phyloP scores from a whole-genome alignment of 768 basidiomycete species.

The Polyporus arcularius region DNA sequence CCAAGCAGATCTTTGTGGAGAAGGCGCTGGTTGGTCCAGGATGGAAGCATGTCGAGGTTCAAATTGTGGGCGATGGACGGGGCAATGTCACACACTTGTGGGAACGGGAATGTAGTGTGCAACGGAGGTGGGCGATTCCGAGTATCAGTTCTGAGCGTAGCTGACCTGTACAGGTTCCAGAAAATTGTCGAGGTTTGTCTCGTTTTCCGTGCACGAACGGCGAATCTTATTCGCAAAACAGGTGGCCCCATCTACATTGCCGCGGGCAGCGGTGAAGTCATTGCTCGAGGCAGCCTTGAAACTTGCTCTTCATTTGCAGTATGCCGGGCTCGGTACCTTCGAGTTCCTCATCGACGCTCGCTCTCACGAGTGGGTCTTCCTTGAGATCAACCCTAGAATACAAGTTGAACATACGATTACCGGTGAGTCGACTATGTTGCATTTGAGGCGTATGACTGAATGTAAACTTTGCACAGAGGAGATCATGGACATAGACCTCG shows the following conservation, averaged over 20 bases:
- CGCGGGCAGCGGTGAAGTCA: conserved; percentile 20
- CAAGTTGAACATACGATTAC: conserved; percentile 39
- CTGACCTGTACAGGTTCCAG: conserved; percentile 31
- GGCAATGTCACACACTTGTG: conserved; percentile 33
- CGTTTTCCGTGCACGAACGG: not conserved
- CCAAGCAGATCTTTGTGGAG: conserved; percentile 30
- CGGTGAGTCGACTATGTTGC: not conserved
- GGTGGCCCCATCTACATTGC: conserved; percentile 34
- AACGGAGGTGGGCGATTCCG: conserved; percentile 29
- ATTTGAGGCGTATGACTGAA: not conserved
- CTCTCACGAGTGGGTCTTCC: conserved; percentile 34
- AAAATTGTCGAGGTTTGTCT: conserved; percentile 34
- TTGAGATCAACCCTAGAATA: conserved; percentile 35
- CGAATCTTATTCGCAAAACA: not conserved
- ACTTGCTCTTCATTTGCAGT: conserved; percentile 27
- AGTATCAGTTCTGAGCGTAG: not conserved
- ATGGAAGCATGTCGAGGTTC: conserved; percentile 40
- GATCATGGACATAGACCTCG: conserved; percentile 29
- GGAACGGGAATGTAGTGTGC: conserved; percentile 38
- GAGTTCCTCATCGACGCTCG: conserved; percentile 32
- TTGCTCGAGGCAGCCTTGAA: conserved; percentile 28
- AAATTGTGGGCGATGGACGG: conserved; percentile 35
- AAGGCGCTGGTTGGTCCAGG: conserved; percentile 32
- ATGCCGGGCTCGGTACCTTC: conserved; percentile 33
- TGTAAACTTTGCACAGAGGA: conserved; percentile 4